These are phyloP conservation scores for Chalciporus sphaerocephalus DNA, from an alignment of 768 basidiomycete genomes.

Conservation along the genomic window DNA sequence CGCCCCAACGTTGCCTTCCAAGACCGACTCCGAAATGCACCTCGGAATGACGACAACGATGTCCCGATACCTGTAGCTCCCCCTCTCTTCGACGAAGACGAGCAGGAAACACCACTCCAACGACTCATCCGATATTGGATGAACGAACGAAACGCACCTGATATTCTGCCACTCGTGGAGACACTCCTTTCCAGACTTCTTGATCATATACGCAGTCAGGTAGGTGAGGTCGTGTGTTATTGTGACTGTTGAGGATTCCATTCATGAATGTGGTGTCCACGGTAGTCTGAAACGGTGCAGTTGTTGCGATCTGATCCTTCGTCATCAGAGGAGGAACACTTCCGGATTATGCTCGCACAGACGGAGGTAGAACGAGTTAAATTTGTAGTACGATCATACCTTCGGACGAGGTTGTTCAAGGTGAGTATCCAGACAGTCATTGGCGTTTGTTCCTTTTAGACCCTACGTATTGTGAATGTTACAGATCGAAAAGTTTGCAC, in stretches of 20 bases:
- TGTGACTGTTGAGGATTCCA: not conserved
- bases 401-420: slow-evolving; percentile 83
- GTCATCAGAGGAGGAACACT: slow-evolving; percentile 89
- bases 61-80: slow-evolving; percentile 28
- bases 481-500: slow-evolving; percentile 86
- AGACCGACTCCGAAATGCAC: slow-evolving; percentile 37
- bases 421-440: slow-evolving; percentile 37
- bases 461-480: not conserved
- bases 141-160: slow-evolving; percentile 80
- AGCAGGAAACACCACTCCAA: slow-evolving; percentile 57
- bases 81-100: slow-evolving; percentile 31
- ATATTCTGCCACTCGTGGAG: slow-evolving; percentile 72
- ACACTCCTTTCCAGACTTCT: slow-evolving; percentile 59
- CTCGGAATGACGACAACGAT: slow-evolving; percentile 29
- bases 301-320: slow-evolving; percentile 73
- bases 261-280: slow-evolving; percentile 1
- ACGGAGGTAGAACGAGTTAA: slow-evolving; percentile 94
- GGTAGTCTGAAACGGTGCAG: slow-evolving; percentile 74
- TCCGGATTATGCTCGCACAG: slow-evolving; percentile 88
- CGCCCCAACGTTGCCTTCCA: slow-evolving; percentile 20
- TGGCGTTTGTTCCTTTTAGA: not conserved
- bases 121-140: slow-evolving; percentile 78
- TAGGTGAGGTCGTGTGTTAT: slow-evolving; percentile 33
- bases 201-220: slow-evolving; percentile 81
- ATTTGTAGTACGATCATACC: slow-evolving; percentile 86